phyloP scores from a whole-genome alignment of 1,284 basidiomycete species.

The Gymnopus androsaceus region DNA sequence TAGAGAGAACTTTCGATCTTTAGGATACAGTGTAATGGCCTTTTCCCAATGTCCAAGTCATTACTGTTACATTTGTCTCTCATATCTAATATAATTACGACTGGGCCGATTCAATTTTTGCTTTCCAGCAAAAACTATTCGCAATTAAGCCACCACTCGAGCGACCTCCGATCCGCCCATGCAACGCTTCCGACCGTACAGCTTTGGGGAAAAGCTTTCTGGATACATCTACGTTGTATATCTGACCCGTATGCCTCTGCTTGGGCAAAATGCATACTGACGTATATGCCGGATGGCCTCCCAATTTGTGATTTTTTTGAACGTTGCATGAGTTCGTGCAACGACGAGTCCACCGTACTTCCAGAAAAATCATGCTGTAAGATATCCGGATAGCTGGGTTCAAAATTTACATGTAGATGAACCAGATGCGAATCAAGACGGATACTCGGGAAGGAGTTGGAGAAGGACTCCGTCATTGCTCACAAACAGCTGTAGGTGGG shows the following conservation, averaged over 20 bases:
- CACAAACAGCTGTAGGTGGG: constrained; percentile 1
- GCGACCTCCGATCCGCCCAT: not conserved
- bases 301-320: not conserved
- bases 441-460: not conserved
- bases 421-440: not conserved
- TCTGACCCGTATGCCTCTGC: not conserved
- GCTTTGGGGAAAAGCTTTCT: not conserved
- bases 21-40: too few species aligned
- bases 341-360: not conserved
- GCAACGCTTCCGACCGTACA: not conserved
- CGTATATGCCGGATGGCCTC: not conserved
- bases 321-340: not conserved
- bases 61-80: too few species aligned
- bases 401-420: constrained; percentile 1
- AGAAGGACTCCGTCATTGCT: not conserved
- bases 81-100: too few species aligned
- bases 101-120: too few species aligned
- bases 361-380: too few species aligned
- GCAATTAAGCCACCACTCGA: constrained; percentile 2
- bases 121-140: not conserved
- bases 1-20: too few species aligned
- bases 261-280: not conserved
- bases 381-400: not conserved
- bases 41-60: too few species aligned
- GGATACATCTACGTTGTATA: not conserved